Evolutionary conservation across 169 alveolate genomes (phyloP).

Genomic region (Plasmodium coatneyi): DNA sequence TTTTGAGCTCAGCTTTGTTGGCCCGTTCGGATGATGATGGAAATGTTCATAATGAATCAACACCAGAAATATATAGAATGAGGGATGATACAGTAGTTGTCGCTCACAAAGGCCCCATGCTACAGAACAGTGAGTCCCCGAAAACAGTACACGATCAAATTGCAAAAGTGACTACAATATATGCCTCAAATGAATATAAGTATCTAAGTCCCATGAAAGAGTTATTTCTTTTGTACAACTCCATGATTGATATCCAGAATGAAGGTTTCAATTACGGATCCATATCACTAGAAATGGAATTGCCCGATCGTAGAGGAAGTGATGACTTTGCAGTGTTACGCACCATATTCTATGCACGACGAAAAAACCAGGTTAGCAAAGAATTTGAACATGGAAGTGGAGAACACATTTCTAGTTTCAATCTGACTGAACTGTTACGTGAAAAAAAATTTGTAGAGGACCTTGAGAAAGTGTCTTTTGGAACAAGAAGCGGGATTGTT

Average conservation of each 20-base stretch:
- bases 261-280: slow-evolving; percentile 12
- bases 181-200: neutral
- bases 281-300: slow-evolving; percentile 5
- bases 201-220: neutral
- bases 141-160: neutral
- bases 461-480: neutral
- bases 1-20: slow-evolving; percentile 8
- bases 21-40: neutral
- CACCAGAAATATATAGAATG: neutral
- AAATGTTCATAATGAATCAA: neutral
- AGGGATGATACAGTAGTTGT: neutral
- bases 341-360: neutral
- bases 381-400: neutral
- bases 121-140: neutral
- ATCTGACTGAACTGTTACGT: neutral
- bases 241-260: neutral
- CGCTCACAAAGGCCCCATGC: neutral
- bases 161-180: neutral
- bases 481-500: neutral
- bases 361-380: neutral
- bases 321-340: neutral
- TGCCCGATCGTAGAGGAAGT: neutral
- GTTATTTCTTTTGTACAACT: slow-evolving; percentile 16
- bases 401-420: neutral
- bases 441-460: neutral